These are phyloP conservation scores for Penicillium sp. DNA, from an alignment of 2,329 filamentous ascomycete genomes.

Conservation along the genomic window DNA sequence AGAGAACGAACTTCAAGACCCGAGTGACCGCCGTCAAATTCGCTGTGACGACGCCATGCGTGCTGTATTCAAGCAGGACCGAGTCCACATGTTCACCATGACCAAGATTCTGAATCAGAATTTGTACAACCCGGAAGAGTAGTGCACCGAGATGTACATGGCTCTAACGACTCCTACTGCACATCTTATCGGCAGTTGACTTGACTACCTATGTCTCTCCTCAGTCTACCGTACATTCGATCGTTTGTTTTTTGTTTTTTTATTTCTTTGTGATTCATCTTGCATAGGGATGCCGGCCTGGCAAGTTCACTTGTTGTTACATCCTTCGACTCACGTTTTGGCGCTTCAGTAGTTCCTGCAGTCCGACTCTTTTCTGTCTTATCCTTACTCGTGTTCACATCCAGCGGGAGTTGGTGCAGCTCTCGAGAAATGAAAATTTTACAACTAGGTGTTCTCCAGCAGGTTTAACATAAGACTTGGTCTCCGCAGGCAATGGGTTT, in stretches of 20 bases:
- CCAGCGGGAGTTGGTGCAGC: slow-evolving; percentile 32
- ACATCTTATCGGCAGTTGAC: background rate
- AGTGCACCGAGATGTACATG: slow-evolving; percentile 8
- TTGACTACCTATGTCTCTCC: too few species aligned
- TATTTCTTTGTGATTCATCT: slow-evolving; percentile 9
- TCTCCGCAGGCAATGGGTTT: too few species aligned
- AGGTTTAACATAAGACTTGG: too few species aligned
- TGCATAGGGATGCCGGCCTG: slow-evolving; percentile 30
- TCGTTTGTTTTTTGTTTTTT: slow-evolving; percentile 12
- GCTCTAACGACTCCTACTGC: slow-evolving; percentile 19
- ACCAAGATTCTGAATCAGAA: slow-evolving; percentile 92
- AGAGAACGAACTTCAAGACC: slow-evolving; percentile 79
- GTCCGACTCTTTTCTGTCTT: slow-evolving; percentile 8
- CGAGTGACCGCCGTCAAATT: slow-evolving; percentile 85
- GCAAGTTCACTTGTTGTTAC: slow-evolving; percentile 3
- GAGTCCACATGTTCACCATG: slow-evolving; percentile 99
- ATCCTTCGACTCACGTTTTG: slow-evolving; percentile 9
- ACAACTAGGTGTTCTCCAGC: background rate
- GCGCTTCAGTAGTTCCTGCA: slow-evolving; percentile 15
- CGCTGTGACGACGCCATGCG: slow-evolving; percentile 86
- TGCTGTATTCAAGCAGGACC: slow-evolving; percentile 83
- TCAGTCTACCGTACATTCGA: slow-evolving; percentile 6
- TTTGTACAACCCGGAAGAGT: slow-evolving; percentile 77
- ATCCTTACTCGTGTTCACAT: slow-evolving; percentile 15
- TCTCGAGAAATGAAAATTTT: slow-evolving; percentile 14